These are phyloP conservation scores for Alternaria arbusti DNA, from an alignment of 2,329 filamentous ascomycete species.

Conservation along the genomic window DNA sequence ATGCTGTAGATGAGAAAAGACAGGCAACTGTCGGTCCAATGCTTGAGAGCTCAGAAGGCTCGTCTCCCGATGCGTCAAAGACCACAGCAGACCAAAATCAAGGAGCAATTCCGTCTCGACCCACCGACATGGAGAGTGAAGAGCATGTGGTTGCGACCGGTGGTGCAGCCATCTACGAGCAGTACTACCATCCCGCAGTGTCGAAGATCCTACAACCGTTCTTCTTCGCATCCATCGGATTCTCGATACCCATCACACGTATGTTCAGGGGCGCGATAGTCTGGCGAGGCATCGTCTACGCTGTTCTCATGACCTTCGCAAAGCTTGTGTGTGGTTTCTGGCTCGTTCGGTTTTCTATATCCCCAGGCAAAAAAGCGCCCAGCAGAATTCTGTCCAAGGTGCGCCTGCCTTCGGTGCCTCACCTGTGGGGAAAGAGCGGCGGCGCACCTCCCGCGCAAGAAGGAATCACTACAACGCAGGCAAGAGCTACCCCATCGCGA, in stretches of 20 bases:
- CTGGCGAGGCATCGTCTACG: constrained; percentile 77
- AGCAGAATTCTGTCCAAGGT: constrained; percentile 15
- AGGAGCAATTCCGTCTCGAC: background rate
- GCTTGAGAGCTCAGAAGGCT: background rate
- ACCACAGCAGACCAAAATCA: background rate
- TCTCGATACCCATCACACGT: constrained; percentile 75
- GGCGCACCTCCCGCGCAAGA: background rate
- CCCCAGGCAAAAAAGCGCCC: constrained; percentile 9
- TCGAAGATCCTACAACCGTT: constrained; percentile 69
- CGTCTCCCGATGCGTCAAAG: background rate
- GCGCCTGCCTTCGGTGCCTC: constrained; percentile 28
- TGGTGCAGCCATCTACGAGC: constrained; percentile 50
- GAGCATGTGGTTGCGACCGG: constrained; percentile 11
- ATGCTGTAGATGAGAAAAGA: background rate
- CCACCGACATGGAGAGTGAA: background rate
- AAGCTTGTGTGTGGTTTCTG: constrained; percentile 52
- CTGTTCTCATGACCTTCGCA: constrained; percentile 69
- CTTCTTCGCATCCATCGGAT: constrained; percentile 79
- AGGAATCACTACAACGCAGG: background rate
- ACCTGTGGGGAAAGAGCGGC: constrained; percentile 32
- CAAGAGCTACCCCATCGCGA: constrained; percentile 1
- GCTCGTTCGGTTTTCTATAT: constrained; percentile 47
- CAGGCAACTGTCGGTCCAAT: background rate
- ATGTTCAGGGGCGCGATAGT: constrained; percentile 70
- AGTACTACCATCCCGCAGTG: constrained; percentile 55